Evolutionary conservation across 495 filamentous ascomycete genomes (phyloP).

Genomic region (Aspergillus cristatus): DNA sequence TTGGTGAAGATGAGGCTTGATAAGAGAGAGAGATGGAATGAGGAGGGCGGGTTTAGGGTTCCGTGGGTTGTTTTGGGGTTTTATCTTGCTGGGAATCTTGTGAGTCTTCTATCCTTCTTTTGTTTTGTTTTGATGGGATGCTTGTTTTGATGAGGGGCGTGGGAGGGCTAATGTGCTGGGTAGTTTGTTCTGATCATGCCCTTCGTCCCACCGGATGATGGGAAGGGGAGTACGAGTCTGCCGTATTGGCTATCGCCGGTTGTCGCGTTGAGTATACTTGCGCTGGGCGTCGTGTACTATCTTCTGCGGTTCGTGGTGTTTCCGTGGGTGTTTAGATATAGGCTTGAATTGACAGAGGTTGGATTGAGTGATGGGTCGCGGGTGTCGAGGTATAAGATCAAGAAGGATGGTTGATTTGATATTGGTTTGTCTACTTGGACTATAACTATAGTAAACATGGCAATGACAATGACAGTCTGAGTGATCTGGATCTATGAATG

Average conservation of each 20-base stretch:
- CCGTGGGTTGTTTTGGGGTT: slow-evolving; percentile 16
- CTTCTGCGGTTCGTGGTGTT: slow-evolving; percentile 19
- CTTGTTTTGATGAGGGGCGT: no score
- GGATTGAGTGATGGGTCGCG: slow-evolving; percentile 16
- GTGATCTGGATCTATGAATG: no score
- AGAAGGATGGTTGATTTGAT: no score
- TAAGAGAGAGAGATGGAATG: slow-evolving; percentile 1
- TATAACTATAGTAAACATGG: no score
- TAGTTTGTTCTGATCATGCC: slow-evolving; percentile 29
- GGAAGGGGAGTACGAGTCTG: slow-evolving; percentile 26
- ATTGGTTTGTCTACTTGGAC: no score
- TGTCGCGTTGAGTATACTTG: slow-evolving; percentile 26
- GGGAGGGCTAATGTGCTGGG: not conserved
- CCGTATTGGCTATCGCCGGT: slow-evolving; percentile 32
- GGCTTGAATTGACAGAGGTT: slow-evolving; percentile 6
- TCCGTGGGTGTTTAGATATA: slow-evolving; percentile 19
- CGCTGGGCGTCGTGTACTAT: slow-evolving; percentile 24
- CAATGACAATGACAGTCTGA: no score
- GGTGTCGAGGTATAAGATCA: slow-evolving; percentile 14
- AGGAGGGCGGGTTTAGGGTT: slow-evolving; percentile 9
- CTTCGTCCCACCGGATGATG: slow-evolving; percentile 25
- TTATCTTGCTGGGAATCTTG: slow-evolving; percentile 18
- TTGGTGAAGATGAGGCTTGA: slow-evolving; percentile 16
- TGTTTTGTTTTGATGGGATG: not conserved
- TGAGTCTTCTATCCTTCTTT: slow-evolving; percentile 2